A percentile compares a stretch with the other conserved stretches of the same genome.
phyloP scores from a whole-genome alignment of 305 asterid species.

The Fraxinus platypoda region DNA sequence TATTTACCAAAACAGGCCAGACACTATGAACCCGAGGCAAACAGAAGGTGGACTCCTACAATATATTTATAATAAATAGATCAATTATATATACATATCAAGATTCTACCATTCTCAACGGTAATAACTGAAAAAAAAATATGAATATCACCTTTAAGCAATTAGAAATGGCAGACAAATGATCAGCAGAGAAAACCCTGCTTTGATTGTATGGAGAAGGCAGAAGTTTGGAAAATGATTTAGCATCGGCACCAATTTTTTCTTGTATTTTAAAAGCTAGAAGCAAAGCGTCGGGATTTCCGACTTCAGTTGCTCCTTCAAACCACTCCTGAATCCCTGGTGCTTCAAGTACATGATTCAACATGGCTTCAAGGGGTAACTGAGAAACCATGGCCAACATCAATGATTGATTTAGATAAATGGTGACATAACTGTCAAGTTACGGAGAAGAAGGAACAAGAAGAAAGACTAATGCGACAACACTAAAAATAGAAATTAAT shows the following conservation, averaged over 20 bases:
- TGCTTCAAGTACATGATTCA: constrained; percentile 70
- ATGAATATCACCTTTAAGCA: constrained; percentile 75
- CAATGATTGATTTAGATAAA: constrained; percentile 23
- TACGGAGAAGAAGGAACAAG: not conserved
- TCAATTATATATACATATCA: constrained; percentile 11
- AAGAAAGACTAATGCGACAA: not conserved
- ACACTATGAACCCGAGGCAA: constrained; percentile 86
- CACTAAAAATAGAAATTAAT: not conserved
- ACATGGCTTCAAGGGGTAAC: constrained; percentile 64
- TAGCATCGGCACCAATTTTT: constrained; percentile 47
- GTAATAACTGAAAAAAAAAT: constrained; percentile 7
- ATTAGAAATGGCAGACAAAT: constrained; percentile 52
- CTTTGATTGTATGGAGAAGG: constrained; percentile 69
- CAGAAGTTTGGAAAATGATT: constrained; percentile 59
- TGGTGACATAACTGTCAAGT: not conserved
- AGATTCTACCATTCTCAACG: constrained; percentile 3
- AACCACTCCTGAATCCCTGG: constrained; percentile 84
- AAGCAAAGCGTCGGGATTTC: constrained; percentile 90
- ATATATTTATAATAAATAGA: constrained; percentile 21
- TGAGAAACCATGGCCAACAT: constrained; percentile 31
- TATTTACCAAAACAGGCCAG: constrained; percentile 72
- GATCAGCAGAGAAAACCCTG: constrained; percentile 57
- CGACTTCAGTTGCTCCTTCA: constrained; percentile 66
- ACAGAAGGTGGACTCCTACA: constrained; percentile 92
- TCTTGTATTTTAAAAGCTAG: constrained; percentile 76